Evolutionary conservation across 108 stramenopile genomes (phyloP), one percentile per base, ranked within the genome.

Genomic region (Pseudonitzschia multiseries): DNA sequence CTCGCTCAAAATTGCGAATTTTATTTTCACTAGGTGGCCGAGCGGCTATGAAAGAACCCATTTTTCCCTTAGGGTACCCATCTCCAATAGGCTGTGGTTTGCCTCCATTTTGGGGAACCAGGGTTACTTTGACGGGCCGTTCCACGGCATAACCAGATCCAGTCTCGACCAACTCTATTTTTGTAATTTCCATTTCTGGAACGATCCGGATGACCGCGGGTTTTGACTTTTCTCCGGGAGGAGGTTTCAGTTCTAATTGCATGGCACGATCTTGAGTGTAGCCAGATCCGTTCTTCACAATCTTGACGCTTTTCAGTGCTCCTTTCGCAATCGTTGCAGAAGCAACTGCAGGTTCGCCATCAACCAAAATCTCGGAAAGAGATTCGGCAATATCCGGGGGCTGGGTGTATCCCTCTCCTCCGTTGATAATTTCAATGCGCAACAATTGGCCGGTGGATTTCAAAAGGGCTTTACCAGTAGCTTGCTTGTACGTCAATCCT

Each of bases 111-210:
- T 41, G 5, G 48, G 78, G 36, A 51, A 73, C 28, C 36, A 73
- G 24, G 6, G 64, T 33, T 8, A 85, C 72, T 27, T 68, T 71
- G 18, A 87, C 52, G 12, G 84, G 78, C 44, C 73, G 75, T 69
- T 87, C 85, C 14, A 80, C 84, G 4, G 86, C 84, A 63, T 89
- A 89, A 20, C 88, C 88, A 42, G 66, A 67, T 29, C 88, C 88
- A 22, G 65, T 68, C 29, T 89, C 73, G n/a, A 67, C 63, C 21
- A 89, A 57, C 10, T 84, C 77, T 10, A 89, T 67, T 10, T 56
- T 54, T 14, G 70, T 50, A 36, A 89, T 77, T 51, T 82, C 72
- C 54, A 84, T 77, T 36, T 89, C 88, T 14, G 72, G 63, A 15
- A 15, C n/a, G 20, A 22, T 42, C 10, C 22, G 28, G 40, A 60